Evolutionary conservation across 2,329 filamentous ascomycete genomes (phyloP), one percentile per base, ranked within the genome.

Genomic region (Ophiostoma australiae): DNA sequence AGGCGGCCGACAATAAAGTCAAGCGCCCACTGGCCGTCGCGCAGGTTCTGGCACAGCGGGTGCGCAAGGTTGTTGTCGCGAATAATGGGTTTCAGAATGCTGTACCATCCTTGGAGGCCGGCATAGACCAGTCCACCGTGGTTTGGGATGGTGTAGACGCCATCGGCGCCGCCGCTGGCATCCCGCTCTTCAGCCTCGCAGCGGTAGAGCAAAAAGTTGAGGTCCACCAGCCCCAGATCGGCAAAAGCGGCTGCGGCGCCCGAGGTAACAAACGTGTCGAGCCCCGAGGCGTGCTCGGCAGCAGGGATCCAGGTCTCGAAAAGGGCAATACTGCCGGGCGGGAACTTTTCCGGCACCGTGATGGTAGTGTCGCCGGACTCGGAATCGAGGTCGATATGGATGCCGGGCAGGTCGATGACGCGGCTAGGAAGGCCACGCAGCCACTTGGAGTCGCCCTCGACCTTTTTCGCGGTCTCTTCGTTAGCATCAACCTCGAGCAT

Each of bases 21-120:
- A 27, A 98, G 81, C 2, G 93, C 90, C 95, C 95, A 99, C 75
- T 94, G 89, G 0, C 95, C 95, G 74, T 96, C 87, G 69, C 95
- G 90, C 5, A 99, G 86, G 77, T 99, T 94, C 77, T 97, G 90
- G 79, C 94, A 98, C 13, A 99, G 85, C 0, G 95, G 92, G 78
- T 99, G 95, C 0, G 92, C 95, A 10, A 99, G 86, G 77, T 98
- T 89, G 78, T 99, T 99, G 74, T 95, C 89, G 69, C 85, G 87
- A 75, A 98, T 91, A 73, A 99, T 90, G 71, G 91, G 85, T 76
- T 93, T 90, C 61, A 99, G 82, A 0, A 97, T 84, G 78, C 93
- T 97, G 93, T 94, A 97, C 94, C 95, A 99, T 52, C 96, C 96
- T 79, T 99, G 95, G n/a, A 99, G 85, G 73, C 95, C 95, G 72